A percentile compares a stretch with the other conserved stretches of the same genome.
These are phyloP conservation scores for Cyclostephanos invisitatus DNA, from an alignment of 108 stramenopile genomes.

Conservation along the genomic window DNA sequence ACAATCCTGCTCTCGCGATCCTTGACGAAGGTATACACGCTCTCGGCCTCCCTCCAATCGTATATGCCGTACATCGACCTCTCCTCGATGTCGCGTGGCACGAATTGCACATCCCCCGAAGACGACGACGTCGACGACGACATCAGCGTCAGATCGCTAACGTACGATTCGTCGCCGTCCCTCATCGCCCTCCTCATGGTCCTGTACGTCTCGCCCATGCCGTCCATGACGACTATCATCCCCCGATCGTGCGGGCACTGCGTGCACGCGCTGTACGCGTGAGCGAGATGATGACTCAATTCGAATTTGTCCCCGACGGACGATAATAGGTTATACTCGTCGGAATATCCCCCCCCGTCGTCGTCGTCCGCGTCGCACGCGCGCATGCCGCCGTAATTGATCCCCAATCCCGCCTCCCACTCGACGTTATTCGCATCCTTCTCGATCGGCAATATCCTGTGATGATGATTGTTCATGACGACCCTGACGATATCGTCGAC, in stretches of 20 bases:
- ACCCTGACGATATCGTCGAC: constrained; percentile 76
- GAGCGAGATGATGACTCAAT: constrained; percentile 94
- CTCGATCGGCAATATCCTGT: constrained; percentile 83
- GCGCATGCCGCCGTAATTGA: constrained; percentile 77
- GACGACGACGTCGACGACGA: constrained; percentile 11
- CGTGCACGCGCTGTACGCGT: constrained; percentile 89
- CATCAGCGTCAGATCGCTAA: constrained; percentile 70
- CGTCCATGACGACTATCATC: constrained; percentile 94
- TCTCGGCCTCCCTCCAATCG: constrained; percentile 94
- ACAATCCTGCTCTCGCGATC: constrained; percentile 21
- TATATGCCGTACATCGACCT: constrained; percentile 46
- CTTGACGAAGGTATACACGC: constrained; percentile 81
- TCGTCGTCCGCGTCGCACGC: constrained; percentile 37
- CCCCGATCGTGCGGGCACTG: constrained; percentile 83
- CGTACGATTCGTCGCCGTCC: constrained; percentile 60
- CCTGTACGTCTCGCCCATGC: constrained; percentile 91
- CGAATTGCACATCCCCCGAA: constrained; percentile 62
- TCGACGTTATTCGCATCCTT: constrained; percentile 55
- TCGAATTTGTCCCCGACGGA: constrained; percentile 54
- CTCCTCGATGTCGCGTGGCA: constrained; percentile 77
- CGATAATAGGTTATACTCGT: constrained; percentile 70
- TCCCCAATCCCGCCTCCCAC: constrained; percentile 76
- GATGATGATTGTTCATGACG: constrained; percentile 95
- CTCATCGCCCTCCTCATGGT: constrained; percentile 70
- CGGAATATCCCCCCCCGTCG: constrained; percentile 55